These are phyloP conservation scores for Candida peoriensis DNA, from an alignment of 805 yeast species.

Conservation along the genomic window DNA sequence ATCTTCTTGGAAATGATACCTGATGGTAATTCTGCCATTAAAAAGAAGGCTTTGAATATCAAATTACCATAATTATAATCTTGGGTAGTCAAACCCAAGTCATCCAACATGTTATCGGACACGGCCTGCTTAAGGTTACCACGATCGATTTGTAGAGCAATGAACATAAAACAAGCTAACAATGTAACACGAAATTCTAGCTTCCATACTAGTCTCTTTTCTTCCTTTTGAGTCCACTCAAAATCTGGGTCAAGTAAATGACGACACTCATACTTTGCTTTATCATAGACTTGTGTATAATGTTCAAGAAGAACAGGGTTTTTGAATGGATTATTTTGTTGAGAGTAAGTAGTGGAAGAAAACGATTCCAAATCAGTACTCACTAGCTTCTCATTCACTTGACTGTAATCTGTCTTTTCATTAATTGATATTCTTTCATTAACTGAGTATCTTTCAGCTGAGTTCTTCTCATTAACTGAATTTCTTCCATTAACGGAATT, in stretches of 20 bases:
- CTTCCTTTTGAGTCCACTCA: slow-evolving; percentile 49
- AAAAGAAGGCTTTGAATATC: slow-evolving; percentile 33
- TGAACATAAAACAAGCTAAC: slow-evolving; percentile 52
- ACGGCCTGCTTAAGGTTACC: slow-evolving; percentile 53
- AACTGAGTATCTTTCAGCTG: no score
- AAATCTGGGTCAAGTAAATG: slow-evolving; percentile 50
- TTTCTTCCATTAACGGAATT: no score
- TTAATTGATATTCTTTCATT: no score
- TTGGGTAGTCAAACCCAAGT: slow-evolving; percentile 46
- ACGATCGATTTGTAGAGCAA: slow-evolving; percentile 53
- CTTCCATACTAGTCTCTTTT: slow-evolving; percentile 39
- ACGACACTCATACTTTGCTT: slow-evolving; percentile 47
- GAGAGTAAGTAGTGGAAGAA: no score
- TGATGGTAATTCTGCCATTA: slow-evolving; percentile 63
- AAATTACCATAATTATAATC: slow-evolving; percentile 59
- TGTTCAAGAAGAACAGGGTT: slow-evolving; percentile 42
- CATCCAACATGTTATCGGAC: slow-evolving; percentile 49
- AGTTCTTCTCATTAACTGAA: no score
- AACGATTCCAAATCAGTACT: no score
- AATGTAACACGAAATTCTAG: slow-evolving; percentile 49
- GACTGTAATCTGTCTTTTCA: no score
- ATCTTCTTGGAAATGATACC: slow-evolving; percentile 46
- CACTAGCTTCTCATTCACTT: no score
- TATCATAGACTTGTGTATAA: slow-evolving; percentile 37
- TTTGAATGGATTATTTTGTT: slow-evolving; percentile 19